Conservation (phyloP, 2,329 filamentous ascomycete species). For the Fusarium sp. region DNA sequence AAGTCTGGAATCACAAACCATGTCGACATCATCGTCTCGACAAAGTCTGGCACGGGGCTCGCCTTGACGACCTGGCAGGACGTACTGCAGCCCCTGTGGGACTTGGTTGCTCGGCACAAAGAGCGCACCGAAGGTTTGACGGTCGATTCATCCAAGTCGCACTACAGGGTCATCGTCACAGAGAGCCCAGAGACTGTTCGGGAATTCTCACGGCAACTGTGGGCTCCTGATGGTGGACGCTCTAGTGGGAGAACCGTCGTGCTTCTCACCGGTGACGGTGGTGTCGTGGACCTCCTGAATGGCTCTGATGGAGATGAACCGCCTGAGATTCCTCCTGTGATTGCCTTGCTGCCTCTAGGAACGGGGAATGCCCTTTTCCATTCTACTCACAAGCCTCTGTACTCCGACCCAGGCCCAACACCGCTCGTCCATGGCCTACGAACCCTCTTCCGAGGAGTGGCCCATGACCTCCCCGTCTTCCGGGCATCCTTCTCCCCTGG, state of each 20-base stretch:
- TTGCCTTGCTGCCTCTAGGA: slow-evolving; percentile 67
- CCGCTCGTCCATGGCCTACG: slow-evolving; percentile 60
- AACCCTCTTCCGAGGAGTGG: slow-evolving; percentile 65
- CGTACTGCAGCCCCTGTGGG: slow-evolving; percentile 64
- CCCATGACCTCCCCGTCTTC: slow-evolving; percentile 68
- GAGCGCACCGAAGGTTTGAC: background rate
- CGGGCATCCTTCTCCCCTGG: slow-evolving; percentile 66
- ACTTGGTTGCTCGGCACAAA: slow-evolving; percentile 45
- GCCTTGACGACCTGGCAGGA: slow-evolving; percentile 63
- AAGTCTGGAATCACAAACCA: slow-evolving; percentile 37
- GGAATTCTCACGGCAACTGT: slow-evolving; percentile 61
- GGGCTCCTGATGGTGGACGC: slow-evolving; percentile 44
- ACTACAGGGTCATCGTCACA: slow-evolving; percentile 63
- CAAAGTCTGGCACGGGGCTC: slow-evolving; percentile 67
- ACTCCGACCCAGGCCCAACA: slow-evolving; percentile 52
- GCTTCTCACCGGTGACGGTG: slow-evolving; percentile 87
- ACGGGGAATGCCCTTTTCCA: slow-evolving; percentile 72
- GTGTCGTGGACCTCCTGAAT: slow-evolving; percentile 83
- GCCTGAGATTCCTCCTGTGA: slow-evolving; percentile 48
- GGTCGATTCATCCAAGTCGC: background rate
- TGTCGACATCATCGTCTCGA: slow-evolving; percentile 73
- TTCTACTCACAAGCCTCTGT: slow-evolving; percentile 66
- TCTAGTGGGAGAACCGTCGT: slow-evolving; percentile 64
- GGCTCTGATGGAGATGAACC: slow-evolving; percentile 50
- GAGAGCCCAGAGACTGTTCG: slow-evolving; percentile 68